phyloP scores from a whole-genome alignment of 2,329 filamentous ascomycete genomes.

The Penicillium occitanis region DNA sequence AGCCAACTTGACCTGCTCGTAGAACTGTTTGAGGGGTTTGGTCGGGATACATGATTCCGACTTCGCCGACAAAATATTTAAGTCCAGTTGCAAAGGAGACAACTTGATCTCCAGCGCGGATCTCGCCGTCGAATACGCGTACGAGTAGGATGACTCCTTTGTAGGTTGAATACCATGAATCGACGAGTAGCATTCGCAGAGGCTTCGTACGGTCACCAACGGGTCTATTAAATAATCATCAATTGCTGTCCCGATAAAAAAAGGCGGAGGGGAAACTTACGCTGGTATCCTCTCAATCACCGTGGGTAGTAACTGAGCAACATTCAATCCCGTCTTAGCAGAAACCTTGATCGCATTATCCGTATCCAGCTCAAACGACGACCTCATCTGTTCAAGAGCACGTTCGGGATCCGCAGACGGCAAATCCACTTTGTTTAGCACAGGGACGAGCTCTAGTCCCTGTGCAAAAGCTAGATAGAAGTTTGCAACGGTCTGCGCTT shows the following conservation, averaged over 20 bases:
- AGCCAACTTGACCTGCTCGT: constrained; percentile 91
- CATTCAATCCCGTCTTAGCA: constrained; percentile 90
- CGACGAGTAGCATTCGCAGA: constrained; percentile 81
- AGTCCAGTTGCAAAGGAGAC: constrained; percentile 82
- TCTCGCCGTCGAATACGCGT: constrained; percentile 81
- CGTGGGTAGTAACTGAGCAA: constrained; percentile 75
- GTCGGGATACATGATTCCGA: constrained; percentile 92
- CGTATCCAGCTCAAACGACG: constrained; percentile 82
- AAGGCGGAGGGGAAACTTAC: constrained; percentile 31
- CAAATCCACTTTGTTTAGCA: constrained; percentile 96
- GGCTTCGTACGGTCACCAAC: constrained; percentile 70
- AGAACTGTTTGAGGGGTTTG: constrained; percentile 78
- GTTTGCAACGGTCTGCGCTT: constrained; percentile 97
- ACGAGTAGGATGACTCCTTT: constrained; percentile 90
- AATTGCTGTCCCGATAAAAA: background rate
- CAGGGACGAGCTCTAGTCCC: constrained; percentile 79
- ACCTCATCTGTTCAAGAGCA: constrained; percentile 80
- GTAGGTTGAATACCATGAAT: constrained; percentile 98
- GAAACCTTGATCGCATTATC: constrained; percentile 75
- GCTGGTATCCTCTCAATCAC: constrained; percentile 83
- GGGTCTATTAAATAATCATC: constrained; percentile 51
- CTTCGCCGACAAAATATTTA: constrained; percentile 91
- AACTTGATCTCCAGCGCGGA: constrained; percentile 81
- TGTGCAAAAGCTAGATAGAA: constrained; percentile 97
- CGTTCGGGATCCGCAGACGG: constrained; percentile 82